Evolutionary conservation across 805 yeast genomes (phyloP), one percentile per base, ranked within the genome.

Genomic region (Brettanomyces sp.): DNA sequence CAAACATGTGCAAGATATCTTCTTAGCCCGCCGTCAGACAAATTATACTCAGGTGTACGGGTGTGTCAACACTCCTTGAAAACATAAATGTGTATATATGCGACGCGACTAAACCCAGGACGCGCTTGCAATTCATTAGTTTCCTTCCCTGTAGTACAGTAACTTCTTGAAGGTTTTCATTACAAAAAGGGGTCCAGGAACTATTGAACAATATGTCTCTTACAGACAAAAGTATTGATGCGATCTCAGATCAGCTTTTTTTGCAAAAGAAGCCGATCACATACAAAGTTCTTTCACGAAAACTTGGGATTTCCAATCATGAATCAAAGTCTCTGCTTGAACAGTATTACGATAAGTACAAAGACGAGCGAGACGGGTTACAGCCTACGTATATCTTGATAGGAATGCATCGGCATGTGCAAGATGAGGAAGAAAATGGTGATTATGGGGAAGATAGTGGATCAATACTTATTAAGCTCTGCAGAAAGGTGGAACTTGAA

Each of bases 211-310:
- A 28, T 28, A 42, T 42, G 44, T 39, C 36, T 24, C 38, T 43
- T 39, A 21, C 24, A 5, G 42, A 48, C 9, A 43, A 36, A 18
- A 23, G 33, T 45, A 48, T 49, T 21, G 59, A 55, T 22, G 42
- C 45, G 39, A 53, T 55, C 33, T 48, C 55, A 9, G 39, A 49
- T 24, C 50, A 51, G 32, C 21, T 57, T 21, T 56, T 49, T 35
- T 42, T 30, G n/a, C 49, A 57, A 3, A 55, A 50, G 23, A 48
- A 46, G 37, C 64, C 65, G 2, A 41, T 59, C 3, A 60, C 65
- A 3, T 54, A 56, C 42, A 50, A 49, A 36, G 48, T 41, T 32
- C 46, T 61, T 12, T 56, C 64, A 12, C 43, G 60, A 36, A 42
- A 39, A 30, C 50, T 52, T 21, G 49, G 49, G 28, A 39, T 60